phyloP scores from a whole-genome alignment of 805 yeast species.

The Ogataea ganodermae region DNA sequence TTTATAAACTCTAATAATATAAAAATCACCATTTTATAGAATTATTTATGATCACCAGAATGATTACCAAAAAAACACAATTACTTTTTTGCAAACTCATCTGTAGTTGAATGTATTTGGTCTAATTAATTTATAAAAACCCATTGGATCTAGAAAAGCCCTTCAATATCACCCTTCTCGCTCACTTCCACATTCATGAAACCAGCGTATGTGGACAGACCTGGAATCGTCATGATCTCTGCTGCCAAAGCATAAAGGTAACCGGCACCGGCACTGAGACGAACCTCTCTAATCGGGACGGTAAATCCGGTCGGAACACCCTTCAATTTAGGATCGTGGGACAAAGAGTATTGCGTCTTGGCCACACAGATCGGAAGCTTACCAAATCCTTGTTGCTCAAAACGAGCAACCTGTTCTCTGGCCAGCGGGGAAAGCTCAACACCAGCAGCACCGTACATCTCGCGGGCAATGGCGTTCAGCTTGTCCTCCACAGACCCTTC shows the following conservation, averaged over 20 bases:
- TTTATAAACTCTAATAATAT: too few species aligned
- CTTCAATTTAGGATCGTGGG: constrained; percentile 79
- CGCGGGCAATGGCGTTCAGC: constrained; percentile 64
- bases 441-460: constrained; percentile 77
- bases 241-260: constrained; percentile 84
- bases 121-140: too few species aligned
- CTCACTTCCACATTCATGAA: constrained; percentile 84
- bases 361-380: constrained; percentile 83
- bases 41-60: too few species aligned
- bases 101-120: too few species aligned
- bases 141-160: too few species aligned
- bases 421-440: constrained; percentile 73
- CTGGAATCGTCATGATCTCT: constrained; percentile 84
- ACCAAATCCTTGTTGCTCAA: constrained; percentile 74
- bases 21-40: too few species aligned
- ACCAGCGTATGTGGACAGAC: constrained; percentile 82
- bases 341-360: constrained; percentile 80
- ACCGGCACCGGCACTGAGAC: constrained; percentile 87
- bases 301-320: constrained; percentile 82
- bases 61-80: too few species aligned
- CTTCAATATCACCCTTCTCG: constrained; percentile 80
- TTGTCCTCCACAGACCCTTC: constrained; percentile 65
- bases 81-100: too few species aligned
- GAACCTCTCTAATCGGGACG: constrained; percentile 79
- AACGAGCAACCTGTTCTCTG: constrained; percentile 63